Conservation (phyloP, 2,329 filamentous ascomycete genomes). For the Scytalidium lignicola region DNA sequence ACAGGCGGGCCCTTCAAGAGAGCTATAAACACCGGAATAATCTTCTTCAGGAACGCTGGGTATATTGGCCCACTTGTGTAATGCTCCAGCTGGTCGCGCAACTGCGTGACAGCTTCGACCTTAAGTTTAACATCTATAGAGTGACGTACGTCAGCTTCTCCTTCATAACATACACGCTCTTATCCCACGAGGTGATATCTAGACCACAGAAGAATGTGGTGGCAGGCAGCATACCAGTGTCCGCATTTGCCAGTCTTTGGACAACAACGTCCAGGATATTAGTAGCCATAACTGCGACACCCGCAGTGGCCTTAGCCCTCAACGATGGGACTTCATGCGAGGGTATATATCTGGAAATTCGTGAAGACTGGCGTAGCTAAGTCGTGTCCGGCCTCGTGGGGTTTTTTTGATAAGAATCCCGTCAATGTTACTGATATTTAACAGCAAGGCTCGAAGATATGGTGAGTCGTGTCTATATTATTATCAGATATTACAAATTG, state of each 20-base stretch:
- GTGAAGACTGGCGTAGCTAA: not conserved
- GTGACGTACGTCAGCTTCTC: conserved; percentile 9
- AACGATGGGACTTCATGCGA: conserved; percentile 20
- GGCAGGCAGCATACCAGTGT: conserved; percentile 30
- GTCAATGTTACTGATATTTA: not conserved
- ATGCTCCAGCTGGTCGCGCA: conserved; percentile 88
- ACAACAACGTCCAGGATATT: conserved; percentile 59
- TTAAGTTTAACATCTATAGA: conserved; percentile 71
- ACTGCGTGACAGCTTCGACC: conserved; percentile 73
- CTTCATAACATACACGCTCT: not conserved
- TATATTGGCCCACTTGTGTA: conserved; percentile 78
- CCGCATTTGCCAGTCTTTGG: conserved; percentile 51
- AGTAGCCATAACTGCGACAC: conserved; percentile 55
- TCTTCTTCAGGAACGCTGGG: conserved; percentile 72
- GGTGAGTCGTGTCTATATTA: not conserved
- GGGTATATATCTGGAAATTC: not conserved
- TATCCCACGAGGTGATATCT: not conserved
- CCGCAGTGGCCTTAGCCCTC: conserved; percentile 24
- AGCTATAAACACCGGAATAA: conserved; percentile 84
- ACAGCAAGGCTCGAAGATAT: not conserved
- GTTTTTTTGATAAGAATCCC: too few species aligned
- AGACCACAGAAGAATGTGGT: not conserved
- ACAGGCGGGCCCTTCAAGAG: conserved; percentile 82
- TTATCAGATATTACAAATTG: not conserved
- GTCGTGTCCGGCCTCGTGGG: too few species aligned